Conservation (phyloP, 768 basidiomycete genomes). For the Kwoniella shandongensis region DNA sequence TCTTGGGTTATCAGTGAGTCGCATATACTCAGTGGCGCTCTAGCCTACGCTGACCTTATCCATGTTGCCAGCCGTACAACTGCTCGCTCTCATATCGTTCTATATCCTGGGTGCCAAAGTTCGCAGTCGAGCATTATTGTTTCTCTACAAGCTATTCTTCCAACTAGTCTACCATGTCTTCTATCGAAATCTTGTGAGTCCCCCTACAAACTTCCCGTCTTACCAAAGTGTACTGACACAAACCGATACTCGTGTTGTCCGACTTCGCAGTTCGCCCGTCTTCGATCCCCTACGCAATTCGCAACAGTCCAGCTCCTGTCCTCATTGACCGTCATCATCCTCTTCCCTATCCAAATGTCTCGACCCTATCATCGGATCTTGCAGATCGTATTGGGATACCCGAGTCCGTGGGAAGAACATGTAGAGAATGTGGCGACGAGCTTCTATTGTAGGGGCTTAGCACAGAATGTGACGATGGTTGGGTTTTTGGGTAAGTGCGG, state of each 20-base stretch:
- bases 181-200: conserved; percentile 50
- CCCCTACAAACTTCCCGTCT: conserved; percentile 10
- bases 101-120: conserved; percentile 55
- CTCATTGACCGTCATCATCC: conserved; percentile 52
- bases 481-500: conserved; percentile 31
- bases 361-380: conserved; percentile 50
- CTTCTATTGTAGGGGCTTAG: conserved; percentile 55
- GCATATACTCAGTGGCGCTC: background rate
- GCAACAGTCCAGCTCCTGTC: conserved; percentile 54
- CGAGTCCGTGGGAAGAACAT: conserved; percentile 54
- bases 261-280: conserved; percentile 52
- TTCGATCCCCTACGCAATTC: conserved; percentile 54
- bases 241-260: background rate
- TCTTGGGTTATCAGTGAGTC: conserved; percentile 54
- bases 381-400: conserved; percentile 49
- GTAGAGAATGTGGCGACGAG: conserved; percentile 51
- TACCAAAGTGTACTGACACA: too few relatives aligned
- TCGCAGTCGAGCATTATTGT: conserved; percentile 54
- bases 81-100: conserved; percentile 49
- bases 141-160: conserved; percentile 55
- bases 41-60: too few relatives aligned
- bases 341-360: conserved; percentile 56
- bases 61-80: conserved; percentile 34
- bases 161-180: conserved; percentile 50
- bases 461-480: conserved; percentile 56